phyloP scores from a whole-genome alignment of 345 rosid species.

The Cardamine chenopodiifolia region DNA sequence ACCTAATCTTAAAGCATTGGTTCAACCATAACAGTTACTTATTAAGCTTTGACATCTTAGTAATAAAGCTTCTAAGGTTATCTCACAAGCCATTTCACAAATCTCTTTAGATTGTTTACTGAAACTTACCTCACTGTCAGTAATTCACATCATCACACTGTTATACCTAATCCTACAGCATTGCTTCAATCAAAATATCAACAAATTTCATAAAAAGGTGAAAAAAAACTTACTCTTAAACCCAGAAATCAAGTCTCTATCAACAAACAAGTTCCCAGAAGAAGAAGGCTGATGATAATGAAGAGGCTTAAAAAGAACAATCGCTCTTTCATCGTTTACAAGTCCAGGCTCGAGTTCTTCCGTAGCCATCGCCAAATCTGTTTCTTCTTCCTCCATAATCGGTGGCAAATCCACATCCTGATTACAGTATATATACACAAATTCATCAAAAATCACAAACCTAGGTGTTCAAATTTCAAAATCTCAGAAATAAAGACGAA shows the following conservation, averaged over 20 bases:
- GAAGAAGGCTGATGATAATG: conserved; percentile 28
- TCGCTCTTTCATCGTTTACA: conserved; percentile 63
- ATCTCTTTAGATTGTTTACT: background rate
- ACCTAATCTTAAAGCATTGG: background rate
- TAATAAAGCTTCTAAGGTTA: background rate
- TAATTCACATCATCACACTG: background rate
- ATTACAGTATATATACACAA: background rate
- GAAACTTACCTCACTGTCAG: background rate
- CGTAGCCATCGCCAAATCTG: background rate
- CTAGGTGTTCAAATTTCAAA: background rate
- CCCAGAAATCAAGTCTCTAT: conserved; percentile 52
- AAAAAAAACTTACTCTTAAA: conserved; percentile 54
- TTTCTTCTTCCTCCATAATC: conserved; percentile 61
- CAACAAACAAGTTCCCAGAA: conserved; percentile 42
- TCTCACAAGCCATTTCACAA: background rate
- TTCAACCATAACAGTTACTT: background rate
- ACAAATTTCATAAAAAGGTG: background rate
- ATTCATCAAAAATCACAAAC: background rate
- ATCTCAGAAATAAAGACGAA: background rate
- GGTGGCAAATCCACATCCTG: conserved; percentile 66
- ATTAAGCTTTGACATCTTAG: background rate
- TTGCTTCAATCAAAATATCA: background rate
- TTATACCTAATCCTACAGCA: background rate
- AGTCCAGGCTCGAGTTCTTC: conserved; percentile 1
- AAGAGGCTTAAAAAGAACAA: conserved; percentile 63